Evolutionary conservation across 2,329 filamentous ascomycete genomes (phyloP), one percentile per base, ranked within the genome.

Genomic region (Colletotrichum sp.): DNA sequence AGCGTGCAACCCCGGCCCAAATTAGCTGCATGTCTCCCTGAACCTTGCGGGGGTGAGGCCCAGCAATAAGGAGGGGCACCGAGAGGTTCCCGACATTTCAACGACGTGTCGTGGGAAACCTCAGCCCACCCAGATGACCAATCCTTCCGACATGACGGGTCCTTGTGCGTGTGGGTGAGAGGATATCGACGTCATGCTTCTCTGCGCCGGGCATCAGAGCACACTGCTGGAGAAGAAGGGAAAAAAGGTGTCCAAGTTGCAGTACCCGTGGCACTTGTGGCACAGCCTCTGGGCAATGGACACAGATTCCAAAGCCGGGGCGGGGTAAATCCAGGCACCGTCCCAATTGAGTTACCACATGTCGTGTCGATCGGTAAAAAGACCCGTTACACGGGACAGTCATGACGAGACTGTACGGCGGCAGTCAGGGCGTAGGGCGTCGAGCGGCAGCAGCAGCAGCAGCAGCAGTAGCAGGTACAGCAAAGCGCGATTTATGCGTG

Each of bases 51-150:
- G 69, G 73, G 43, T 38, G 21, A 64, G 43, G n/a, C 61, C 63
- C 60, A 36, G 70, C 7, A 52, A 10, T 18, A 26, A 52, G 61
- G 73, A 75, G 69, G 69, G 64, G 55, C 55, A 57, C 34, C 43
- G 36, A 73, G 48, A 69, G 58, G 12, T 72, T 57, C 30, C 63
- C 63, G 57, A 67, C 38, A 57, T 32, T 52, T 75, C 26, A 32
- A 72, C 72, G 57, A 67, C 55, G 32, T 26, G 34, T 52, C 43
- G 55, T 60, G 58, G 58, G 32, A 36, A 74, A 58, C 48, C 52
- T 71, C 74, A 67, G 67, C 71, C 71, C 72, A 76, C 65, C 43
- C 60, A 30, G 66, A 75, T 75, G 74, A 70, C 74, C 74, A 66
- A 71, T 71, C 21, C 71, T 71, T 60, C 66, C 67, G 52, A 55